A percentile compares a stretch with the other conserved stretches of the same genome.
Evolutionary conservation across 2,329 filamentous ascomycete genomes (phyloP).

Genomic region (Dryadomyces quercivorus): DNA sequence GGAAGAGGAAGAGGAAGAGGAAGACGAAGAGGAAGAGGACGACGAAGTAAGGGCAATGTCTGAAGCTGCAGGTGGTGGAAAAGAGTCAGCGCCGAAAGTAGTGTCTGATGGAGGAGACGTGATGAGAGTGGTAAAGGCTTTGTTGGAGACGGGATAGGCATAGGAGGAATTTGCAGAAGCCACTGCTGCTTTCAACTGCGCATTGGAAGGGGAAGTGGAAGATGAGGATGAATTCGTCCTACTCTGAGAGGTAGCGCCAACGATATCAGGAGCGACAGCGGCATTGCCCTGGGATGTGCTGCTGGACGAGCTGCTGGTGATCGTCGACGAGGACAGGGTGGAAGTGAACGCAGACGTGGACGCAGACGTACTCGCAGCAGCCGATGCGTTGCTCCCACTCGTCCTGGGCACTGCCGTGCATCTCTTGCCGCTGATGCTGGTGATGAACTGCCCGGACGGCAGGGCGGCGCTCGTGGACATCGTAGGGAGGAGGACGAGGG

Average conservation of each 20-base stretch:
- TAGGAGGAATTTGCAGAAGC: background rate
- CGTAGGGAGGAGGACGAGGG: background rate
- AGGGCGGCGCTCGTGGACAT: slow-evolving; percentile 32
- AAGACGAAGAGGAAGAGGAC: slow-evolving; percentile 8
- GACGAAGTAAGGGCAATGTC: slow-evolving; percentile 9
- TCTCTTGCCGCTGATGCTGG: slow-evolving; percentile 34
- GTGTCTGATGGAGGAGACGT: background rate
- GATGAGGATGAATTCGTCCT: slow-evolving; percentile 20
- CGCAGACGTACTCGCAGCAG: slow-evolving; percentile 4
- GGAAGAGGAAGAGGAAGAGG: slow-evolving; percentile 9
- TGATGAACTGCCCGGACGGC: slow-evolving; percentile 34
- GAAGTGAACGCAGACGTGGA: background rate
- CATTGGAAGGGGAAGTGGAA: slow-evolving; percentile 3
- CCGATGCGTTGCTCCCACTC: slow-evolving; percentile 10
- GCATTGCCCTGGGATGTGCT: background rate
- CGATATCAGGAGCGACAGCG: background rate
- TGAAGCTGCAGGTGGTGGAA: background rate
- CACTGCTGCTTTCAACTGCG: slow-evolving; percentile 7
- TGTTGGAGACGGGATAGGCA: no score
- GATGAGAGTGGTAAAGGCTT: background rate
- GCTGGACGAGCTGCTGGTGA: background rate
- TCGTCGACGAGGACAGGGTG: background rate
- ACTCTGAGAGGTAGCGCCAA: slow-evolving; percentile 15
- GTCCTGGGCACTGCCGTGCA: slow-evolving; percentile 40
- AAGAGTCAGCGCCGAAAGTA: background rate